A percentile compares a stretch with the other conserved stretches of the same genome.
Conservation (phyloP, 106 monocot species). For the Allium cepa region DNA sequence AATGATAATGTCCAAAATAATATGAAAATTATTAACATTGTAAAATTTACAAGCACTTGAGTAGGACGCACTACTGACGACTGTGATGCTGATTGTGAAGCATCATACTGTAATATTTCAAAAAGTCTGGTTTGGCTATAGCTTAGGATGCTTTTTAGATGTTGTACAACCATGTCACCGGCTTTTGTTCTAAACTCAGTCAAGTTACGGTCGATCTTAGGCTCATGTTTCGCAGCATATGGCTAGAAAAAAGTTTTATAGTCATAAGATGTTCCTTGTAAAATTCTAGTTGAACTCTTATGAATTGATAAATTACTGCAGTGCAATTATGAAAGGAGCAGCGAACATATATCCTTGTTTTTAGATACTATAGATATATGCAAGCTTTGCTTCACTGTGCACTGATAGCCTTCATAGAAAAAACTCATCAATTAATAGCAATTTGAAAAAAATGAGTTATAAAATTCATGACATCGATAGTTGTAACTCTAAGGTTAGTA, state of each 20-base stretch:
- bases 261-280: conserved; percentile 68
- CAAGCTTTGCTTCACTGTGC: conserved; percentile 84
- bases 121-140: conserved; percentile 57
- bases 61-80: conserved; percentile 30
- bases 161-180: conserved; percentile 29
- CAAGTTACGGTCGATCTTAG: conserved; percentile 44
- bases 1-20: no score
- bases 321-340: no score
- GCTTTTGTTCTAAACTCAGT: conserved; percentile 46
- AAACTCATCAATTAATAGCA: not conserved
- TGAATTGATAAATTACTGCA: not conserved
- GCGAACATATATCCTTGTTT: conserved; percentile 67
- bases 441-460: not conserved
- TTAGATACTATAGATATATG: conserved; percentile 84
- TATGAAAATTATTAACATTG: no score
- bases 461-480: no score
- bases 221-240: conserved; percentile 50
- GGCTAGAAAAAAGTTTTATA: conserved; percentile 72
- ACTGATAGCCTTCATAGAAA: conserved; percentile 63
- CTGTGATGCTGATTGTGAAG: conserved; percentile 45
- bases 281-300: not conserved
- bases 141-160: conserved; percentile 42
- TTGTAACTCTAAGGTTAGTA: no score
- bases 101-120: conserved; percentile 68
- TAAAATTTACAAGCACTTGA: no score